These are phyloP conservation scores for Wickerhamomyces queroliae DNA, from an alignment of 805 yeast species.

Conservation along the genomic window DNA sequence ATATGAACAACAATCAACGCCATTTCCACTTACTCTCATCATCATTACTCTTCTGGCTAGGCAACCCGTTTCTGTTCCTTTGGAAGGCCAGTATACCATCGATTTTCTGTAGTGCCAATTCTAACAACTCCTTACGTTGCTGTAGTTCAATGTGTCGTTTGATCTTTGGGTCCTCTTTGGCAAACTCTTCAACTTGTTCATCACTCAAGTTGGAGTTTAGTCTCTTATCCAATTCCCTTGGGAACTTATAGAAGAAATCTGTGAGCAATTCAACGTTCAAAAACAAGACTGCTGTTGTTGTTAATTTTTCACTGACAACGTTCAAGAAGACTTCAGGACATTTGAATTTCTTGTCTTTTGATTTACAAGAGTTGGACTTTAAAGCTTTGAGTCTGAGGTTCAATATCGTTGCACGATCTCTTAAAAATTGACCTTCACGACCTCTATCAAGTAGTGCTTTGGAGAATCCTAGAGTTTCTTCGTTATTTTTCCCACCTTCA, in stretches of 20 bases:
- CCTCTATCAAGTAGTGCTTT: slow-evolving; percentile 70
- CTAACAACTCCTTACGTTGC: slow-evolving; percentile 84
- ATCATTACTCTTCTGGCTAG: neutral
- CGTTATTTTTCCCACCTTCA: slow-evolving; percentile 30
- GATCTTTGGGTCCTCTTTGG: slow-evolving; percentile 90
- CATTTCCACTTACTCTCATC: slow-evolving; percentile 3
- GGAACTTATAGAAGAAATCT: slow-evolving; percentile 94
- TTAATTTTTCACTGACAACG: slow-evolving; percentile 85
- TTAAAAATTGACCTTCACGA: slow-evolving; percentile 75
- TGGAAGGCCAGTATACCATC: slow-evolving; percentile 46
- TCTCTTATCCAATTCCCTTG: slow-evolving; percentile 81
- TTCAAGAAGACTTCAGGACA: slow-evolving; percentile 95
- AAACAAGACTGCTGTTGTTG: slow-evolving; percentile 89
- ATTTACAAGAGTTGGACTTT: slow-evolving; percentile 69
- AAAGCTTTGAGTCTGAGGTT: slow-evolving; percentile 72
- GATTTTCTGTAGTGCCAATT: slow-evolving; percentile 76
- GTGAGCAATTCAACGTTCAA: slow-evolving; percentile 89
- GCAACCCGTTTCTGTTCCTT: slow-evolving; percentile 15
- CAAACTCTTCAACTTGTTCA: slow-evolving; percentile 83
- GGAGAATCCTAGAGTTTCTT: slow-evolving; percentile 83
- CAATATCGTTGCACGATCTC: slow-evolving; percentile 64
- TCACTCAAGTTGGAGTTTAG: slow-evolving; percentile 56
- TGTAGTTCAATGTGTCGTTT: slow-evolving; percentile 90
- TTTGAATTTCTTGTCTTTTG: slow-evolving; percentile 74
- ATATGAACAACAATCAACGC: neutral